Base-by-base conservation (phyloP, 2,329 filamentous ascomycete genomes). In the Penicillium freii region DNA sequence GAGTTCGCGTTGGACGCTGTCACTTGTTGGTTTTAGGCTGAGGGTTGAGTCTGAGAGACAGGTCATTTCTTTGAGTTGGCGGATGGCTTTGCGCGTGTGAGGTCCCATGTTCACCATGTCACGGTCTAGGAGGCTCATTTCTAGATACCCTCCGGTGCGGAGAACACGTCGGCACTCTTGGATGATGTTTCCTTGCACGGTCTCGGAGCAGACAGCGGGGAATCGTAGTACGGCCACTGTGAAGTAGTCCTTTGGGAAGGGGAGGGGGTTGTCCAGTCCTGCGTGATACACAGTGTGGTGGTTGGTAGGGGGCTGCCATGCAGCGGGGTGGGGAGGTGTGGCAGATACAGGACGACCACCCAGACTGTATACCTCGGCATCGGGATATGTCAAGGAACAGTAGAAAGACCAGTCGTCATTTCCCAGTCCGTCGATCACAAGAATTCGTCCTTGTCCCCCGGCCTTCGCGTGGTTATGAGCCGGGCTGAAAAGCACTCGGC, bases 401-500 rank as follows among this genome's bases (percentile, higher is more conserved):
- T 81, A 81, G 62, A 79, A 80, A 9, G 79, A 81, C 79, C 79
- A 81, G 57, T 81, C 79, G 53, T 80, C 78, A 52, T 80, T 80
- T n/a, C 78, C 78, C 19, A 81, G 68, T 13, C 79, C 79, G 59
- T 81, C 79, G 45, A 81, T 75, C 25, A 81, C 77, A 34, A 81
- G 71, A 21, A 81, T 77, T 43, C 77, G 73, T 23, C 75, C 73
- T 51, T 77, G 73, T 6, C 74, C 71, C 23, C 71, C 69, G 6
- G 68, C 61, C 40, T 75, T 72, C 33, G 80, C 71, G 49, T 78
- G 77, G 33, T 75, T 76, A 60, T 80, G 77, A 10, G 77, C 78
- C 13, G 79, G 79, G 40, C 78, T 80, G 64, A 81, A 80, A 2
- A 81, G 73, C 0, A 81, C 79, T 29, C 78, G 73, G 9, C 79